A percentile compares a stretch with the other conserved stretches of the same genome.
These are phyloP conservation scores for Clavispora fructus DNA, from an alignment of 805 yeast genomes.

Conservation along the genomic window DNA sequence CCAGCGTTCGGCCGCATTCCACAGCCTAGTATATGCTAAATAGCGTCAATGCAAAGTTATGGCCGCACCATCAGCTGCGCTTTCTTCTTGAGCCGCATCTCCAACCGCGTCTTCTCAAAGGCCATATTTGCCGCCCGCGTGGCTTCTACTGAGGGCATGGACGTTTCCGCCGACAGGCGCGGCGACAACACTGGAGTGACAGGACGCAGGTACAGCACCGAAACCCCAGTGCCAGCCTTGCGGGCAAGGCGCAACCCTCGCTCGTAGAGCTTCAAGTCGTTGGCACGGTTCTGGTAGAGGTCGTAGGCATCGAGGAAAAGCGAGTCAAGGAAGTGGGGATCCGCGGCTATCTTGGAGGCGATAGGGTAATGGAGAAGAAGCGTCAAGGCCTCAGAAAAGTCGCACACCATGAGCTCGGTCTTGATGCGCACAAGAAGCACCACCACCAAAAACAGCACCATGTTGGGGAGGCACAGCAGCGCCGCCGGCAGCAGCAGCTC, in stretches of 20 bases:
- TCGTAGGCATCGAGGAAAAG: conserved; percentile 31
- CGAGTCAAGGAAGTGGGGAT: conserved; percentile 18
- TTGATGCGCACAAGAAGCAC: conserved; percentile 42
- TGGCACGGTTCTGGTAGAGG: conserved; percentile 26
- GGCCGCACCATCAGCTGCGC: conserved; percentile 17
- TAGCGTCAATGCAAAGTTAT: too few species aligned
- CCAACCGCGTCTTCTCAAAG: conserved; percentile 42
- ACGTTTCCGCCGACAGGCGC: background rate
- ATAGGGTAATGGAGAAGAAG: conserved; percentile 48
- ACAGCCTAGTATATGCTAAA: too few species aligned
- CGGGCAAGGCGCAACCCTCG: conserved; percentile 30
- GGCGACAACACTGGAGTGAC: background rate
- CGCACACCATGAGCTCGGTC: conserved; percentile 39
- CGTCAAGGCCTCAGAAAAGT: conserved; percentile 48
- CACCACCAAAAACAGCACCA: conserved; percentile 39
- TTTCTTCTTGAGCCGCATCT: conserved; percentile 42
- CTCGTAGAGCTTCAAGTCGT: conserved; percentile 34
- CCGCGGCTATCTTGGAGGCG: conserved; percentile 8
- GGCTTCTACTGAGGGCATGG: conserved; percentile 9
- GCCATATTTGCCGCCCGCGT: conserved; percentile 33
- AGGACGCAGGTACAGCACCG: background rate
- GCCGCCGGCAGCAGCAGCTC: background rate
- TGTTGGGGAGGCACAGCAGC: conserved; percentile 20
- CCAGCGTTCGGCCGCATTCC: too few species aligned
- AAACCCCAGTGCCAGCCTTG: background rate